phyloP scores from a whole-genome alignment of 257 asterid genomes.

The Dorcoceras hygrometricum region DNA sequence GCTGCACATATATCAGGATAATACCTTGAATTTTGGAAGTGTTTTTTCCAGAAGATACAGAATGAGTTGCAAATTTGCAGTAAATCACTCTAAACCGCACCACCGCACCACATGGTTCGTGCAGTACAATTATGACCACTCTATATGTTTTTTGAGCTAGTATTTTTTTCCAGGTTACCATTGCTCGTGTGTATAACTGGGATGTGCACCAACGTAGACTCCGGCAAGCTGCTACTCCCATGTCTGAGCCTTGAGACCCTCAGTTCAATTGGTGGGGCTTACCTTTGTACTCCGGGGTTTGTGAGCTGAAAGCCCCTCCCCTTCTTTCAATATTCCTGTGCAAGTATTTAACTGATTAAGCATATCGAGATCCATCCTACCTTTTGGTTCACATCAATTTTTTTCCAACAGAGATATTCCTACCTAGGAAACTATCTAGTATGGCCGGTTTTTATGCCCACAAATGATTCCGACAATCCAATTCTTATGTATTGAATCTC shows the following conservation, averaged over 20 bases:
- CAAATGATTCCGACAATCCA: constrained; percentile 15
- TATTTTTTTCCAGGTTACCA: constrained; percentile 61
- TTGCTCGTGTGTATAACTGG: constrained; percentile 91
- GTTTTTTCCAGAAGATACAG: neutral
- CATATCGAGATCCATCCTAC: constrained; percentile 9
- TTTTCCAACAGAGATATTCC: constrained; percentile 1
- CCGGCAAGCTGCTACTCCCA: constrained; percentile 44
- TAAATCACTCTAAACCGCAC: neutral
- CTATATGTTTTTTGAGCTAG: constrained; percentile 12
- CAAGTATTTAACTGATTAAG: constrained; percentile 4
- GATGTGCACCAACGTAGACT: constrained; percentile 84
- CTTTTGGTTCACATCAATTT: constrained; percentile 8
- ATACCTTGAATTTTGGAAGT: neutral
- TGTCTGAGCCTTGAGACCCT: constrained; percentile 41
- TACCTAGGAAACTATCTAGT: constrained; percentile 4
- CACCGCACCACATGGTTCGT: neutral
- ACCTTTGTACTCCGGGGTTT: constrained; percentile 19
- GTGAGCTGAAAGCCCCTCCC: constrained; percentile 11
- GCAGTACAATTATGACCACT: neutral
- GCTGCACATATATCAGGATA: neutral
- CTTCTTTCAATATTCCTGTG: constrained; percentile 1
- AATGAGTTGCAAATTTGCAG: neutral
- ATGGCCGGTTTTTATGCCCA: constrained; percentile 21
- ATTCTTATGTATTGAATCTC: constrained; percentile 26
- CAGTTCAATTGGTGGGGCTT: constrained; percentile 16